Percentiles rank a stretch among this genome's conserved stretches.
Evolutionary conservation across 2,329 filamentous ascomycete species (phyloP).

Genomic region (Apiospora marii): DNA sequence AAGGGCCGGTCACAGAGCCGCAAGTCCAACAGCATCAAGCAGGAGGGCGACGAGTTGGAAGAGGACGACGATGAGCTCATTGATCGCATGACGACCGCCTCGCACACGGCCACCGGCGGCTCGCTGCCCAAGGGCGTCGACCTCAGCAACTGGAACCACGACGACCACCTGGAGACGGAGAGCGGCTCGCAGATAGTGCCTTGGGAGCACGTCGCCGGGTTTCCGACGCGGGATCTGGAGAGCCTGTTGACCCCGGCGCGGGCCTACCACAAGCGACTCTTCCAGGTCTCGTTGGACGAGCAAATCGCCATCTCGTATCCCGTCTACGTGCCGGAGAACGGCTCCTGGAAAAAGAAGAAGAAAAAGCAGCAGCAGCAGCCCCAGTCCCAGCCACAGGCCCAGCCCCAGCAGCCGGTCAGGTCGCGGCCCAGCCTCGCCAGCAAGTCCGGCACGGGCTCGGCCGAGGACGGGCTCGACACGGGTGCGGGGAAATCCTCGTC

Average conservation of each 20-base stretch:
- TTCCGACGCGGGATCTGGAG: constrained; percentile 79
- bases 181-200: constrained; percentile 66
- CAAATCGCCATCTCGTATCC: constrained; percentile 84
- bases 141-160: constrained; percentile 56
- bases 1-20: constrained; percentile 44
- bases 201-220: constrained; percentile 78
- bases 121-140: constrained; percentile 47
- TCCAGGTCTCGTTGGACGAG: constrained; percentile 83
- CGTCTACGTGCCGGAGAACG: constrained; percentile 81
- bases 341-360: constrained; percentile 75
- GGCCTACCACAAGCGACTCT: constrained; percentile 81
- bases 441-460: constrained; percentile 32
- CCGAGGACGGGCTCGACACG: constrained; percentile 28
- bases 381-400: not conserved
- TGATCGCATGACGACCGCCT: constrained; percentile 52
- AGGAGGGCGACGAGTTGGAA: constrained; percentile 44
- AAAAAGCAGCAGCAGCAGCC: constrained; percentile 65
- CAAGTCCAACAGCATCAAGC: constrained; percentile 33
- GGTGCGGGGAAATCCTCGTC: not conserved
- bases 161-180: constrained; percentile 63
- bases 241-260: constrained; percentile 79
- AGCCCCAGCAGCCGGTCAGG: constrained; percentile 27
- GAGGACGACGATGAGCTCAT: constrained; percentile 62
- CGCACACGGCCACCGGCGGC: constrained; percentile 38
- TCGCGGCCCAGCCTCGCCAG: constrained; percentile 40